Percentiles rank a stretch among this genome's conserved stretches.
phyloP scores from a whole-genome alignment of 805 yeast genomes.

The Wickerhamiella vanderwaltii region DNA sequence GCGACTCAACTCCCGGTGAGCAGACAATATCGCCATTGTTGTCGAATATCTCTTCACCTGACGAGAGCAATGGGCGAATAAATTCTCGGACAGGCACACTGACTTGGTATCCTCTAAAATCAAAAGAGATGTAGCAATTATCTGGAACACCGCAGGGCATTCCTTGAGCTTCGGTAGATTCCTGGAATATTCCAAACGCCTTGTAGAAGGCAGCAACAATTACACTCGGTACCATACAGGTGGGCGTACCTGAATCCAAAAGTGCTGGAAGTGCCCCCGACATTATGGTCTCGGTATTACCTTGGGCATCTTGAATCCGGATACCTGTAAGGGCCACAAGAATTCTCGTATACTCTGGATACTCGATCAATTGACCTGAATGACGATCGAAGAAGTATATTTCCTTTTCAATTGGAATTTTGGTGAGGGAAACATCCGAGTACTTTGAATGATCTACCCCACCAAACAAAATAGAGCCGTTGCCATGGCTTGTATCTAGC shows the following conservation, averaged over 20 bases:
- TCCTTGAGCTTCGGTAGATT: constrained; percentile 14
- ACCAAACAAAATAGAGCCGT: constrained; percentile 31
- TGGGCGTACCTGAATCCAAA: constrained; percentile 42
- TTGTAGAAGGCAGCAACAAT: constrained; percentile 23
- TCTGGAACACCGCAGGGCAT: constrained; percentile 27
- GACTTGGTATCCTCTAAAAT: constrained; percentile 41
- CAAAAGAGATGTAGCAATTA: constrained; percentile 12
- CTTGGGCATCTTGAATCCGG: constrained; percentile 11
- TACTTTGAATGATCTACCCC: constrained; percentile 31
- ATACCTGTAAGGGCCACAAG: constrained; percentile 15
- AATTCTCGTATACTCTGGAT: constrained; percentile 14
- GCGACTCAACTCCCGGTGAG: constrained; percentile 16
- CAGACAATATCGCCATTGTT: constrained; percentile 19
- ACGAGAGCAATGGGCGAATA: constrained; percentile 9
- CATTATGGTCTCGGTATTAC: constrained; percentile 13
- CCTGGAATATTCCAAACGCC: constrained; percentile 25
- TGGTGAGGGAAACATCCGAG: constrained; percentile 26
- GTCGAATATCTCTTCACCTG: constrained; percentile 15
- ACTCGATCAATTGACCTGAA: constrained; percentile 14
- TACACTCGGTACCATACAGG: constrained; percentile 33
- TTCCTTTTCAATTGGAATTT: constrained; percentile 23
- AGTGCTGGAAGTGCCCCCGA: constrained; percentile 17
- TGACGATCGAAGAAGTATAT: not conserved
- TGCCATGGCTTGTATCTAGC: constrained; percentile 26
- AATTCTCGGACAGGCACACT: constrained; percentile 32